phyloP scores from a whole-genome alignment of 2,329 filamentous ascomycete genomes.

The Saccharata proteae region DNA sequence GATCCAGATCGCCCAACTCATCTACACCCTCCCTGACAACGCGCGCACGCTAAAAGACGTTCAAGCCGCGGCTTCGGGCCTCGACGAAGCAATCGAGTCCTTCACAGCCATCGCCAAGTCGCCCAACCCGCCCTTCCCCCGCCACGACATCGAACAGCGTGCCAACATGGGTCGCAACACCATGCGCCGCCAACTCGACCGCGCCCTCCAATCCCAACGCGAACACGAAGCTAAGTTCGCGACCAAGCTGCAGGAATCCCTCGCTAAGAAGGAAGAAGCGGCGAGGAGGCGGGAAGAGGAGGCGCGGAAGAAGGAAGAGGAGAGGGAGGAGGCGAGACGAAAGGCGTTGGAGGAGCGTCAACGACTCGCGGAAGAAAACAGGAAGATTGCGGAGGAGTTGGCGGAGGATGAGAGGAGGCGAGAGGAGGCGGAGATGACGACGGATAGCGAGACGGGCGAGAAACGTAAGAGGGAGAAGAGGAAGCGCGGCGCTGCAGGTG shows the following conservation, averaged over 20 bases:
- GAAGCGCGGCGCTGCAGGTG: constrained; percentile 29
- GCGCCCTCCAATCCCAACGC: constrained; percentile 69
- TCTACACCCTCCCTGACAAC: constrained; percentile 62
- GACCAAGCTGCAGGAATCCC: constrained; percentile 70
- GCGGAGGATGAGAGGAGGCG: constrained; percentile 56
- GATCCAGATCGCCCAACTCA: constrained; percentile 76
- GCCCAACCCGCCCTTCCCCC: constrained; percentile 72
- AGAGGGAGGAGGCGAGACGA: constrained; percentile 60
- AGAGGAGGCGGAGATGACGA: constrained; percentile 56
- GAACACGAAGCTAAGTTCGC: constrained; percentile 93
- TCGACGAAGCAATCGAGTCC: constrained; percentile 72
- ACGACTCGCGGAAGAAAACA: constrained; percentile 62
- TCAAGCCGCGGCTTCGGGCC: constrained; percentile 62
- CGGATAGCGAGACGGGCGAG: constrained; percentile 56
- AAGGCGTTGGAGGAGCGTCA: constrained; percentile 80
- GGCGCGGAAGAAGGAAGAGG: constrained; percentile 53
- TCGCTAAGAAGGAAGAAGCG: constrained; percentile 69
- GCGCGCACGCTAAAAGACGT: constrained; percentile 72
- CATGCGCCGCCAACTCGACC: constrained; percentile 80
- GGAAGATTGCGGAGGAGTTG: constrained; percentile 58
- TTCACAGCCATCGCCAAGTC: constrained; percentile 48
- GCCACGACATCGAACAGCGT: constrained; percentile 81
- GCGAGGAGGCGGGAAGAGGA: constrained; percentile 66
- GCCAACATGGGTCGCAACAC: constrained; percentile 97
- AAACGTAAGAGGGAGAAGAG: constrained; percentile 59